A percentile compares a stretch with the other conserved stretches of the same genome.
Evolutionary conservation across 768 basidiomycete genomes (phyloP).

Genomic region (Zangia roseola): DNA sequence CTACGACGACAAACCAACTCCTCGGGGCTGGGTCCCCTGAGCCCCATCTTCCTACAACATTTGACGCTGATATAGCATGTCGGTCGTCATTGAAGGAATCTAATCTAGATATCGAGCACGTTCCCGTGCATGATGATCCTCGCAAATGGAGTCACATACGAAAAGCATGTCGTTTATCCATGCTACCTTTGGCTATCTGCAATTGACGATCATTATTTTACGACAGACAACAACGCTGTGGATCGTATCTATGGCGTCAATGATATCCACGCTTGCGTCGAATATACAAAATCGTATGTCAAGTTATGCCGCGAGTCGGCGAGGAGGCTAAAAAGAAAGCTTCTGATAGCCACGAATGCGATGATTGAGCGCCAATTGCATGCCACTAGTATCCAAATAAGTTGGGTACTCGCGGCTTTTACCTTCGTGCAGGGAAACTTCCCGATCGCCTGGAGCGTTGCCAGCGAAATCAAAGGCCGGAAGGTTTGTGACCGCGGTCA

Average conservation of each 20-base stretch:
- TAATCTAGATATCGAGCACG: conserved; percentile 35
- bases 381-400: conserved; percentile 60
- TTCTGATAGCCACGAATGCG: conserved; percentile 54
- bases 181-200: not conserved
- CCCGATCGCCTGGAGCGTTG: conserved; percentile 66
- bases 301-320: not conserved
- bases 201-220: not conserved
- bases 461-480: conserved; percentile 75
- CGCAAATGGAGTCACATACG: conserved; percentile 53
- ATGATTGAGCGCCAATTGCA: conserved; percentile 58
- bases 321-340: not conserved
- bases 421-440: conserved; percentile 68
- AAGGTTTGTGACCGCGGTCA: conserved; percentile 43
- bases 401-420: conserved; percentile 68
- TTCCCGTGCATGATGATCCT: conserved; percentile 56
- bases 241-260: conserved; percentile 26
- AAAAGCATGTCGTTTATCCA: conserved; percentile 42
- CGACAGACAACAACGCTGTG: conserved; percentile 25
- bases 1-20: conserved; percentile 1
- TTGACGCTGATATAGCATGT: conserved; percentile 1
- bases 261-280: conserved; percentile 23
- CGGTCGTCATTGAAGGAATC: conserved; percentile 4
- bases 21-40: not conserved
- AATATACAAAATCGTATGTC: conserved; percentile 32
- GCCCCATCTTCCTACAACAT: not conserved